Evolutionary conservation across 106 monocot species (phyloP).

Genomic region (Acorus calamus): DNA sequence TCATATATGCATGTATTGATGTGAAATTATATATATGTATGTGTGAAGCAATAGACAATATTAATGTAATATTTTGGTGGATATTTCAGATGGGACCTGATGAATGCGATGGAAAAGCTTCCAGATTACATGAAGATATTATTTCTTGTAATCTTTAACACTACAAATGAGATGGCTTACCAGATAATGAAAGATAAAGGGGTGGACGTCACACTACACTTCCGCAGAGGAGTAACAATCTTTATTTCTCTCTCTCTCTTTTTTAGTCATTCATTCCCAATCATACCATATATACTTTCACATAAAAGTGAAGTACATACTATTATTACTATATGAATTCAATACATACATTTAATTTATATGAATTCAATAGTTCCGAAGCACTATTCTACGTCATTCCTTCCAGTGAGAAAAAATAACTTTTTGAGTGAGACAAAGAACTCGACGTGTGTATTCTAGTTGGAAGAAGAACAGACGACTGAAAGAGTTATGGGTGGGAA

Average conservation of each 20-base stretch:
- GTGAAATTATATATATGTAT: not conserved
- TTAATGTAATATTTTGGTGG: not conserved
- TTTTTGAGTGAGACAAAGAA: no score
- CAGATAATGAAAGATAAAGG: conserved; percentile 7
- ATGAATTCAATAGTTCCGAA: no score
- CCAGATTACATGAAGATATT: conserved; percentile 37
- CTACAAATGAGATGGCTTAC: conserved; percentile 19
- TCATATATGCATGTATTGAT: no score
- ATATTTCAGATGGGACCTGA: conserved; percentile 25
- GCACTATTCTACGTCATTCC: no score
- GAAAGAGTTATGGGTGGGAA: no score
- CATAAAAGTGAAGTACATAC: no score
- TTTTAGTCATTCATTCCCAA: not conserved
- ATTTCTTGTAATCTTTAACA: conserved; percentile 13
- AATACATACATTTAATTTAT: no score
- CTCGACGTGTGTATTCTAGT: no score
- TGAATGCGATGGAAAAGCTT: conserved; percentile 20
- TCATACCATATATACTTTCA: not conserved
- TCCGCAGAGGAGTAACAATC: conserved; percentile 22
- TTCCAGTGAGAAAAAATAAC: no score
- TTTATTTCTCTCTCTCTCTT: not conserved
- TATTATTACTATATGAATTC: no score
- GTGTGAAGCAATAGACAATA: not conserved
- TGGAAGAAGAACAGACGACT: no score
- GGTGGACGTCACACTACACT: conserved; percentile 14